Base-by-base conservation (phyloP, 228 moss, liverwort and hornwort species). In the Sphagnum fallax region DNA sequence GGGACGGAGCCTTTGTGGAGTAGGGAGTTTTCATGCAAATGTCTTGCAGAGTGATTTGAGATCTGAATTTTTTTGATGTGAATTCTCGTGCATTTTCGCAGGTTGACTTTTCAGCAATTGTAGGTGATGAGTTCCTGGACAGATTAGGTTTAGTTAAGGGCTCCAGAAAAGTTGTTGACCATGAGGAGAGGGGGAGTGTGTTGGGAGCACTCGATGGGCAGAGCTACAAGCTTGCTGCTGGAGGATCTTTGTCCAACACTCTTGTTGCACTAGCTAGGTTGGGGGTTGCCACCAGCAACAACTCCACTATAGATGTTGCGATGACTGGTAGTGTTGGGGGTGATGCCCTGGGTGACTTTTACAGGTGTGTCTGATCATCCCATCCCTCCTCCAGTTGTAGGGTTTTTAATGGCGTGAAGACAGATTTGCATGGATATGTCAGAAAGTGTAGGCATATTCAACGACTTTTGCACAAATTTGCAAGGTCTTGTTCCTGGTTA, bases 281-380 rank as follows among this genome's bases (percentile, higher is more conserved):
- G 60, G 91, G 93, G 61, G 51, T 62, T 8, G 85, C 83, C 49
- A 78, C 73, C 8, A 70, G 84, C 70, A 78, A 80, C 67, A 73
- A 64, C n/a, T 10, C 49, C 6, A 32, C 63, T 12, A 69, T 80
- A 7, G 82, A 81, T 50, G 93, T 94, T 63, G 91, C 93, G 53
- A 94, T 94, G 93, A 91, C 93, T 16, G 93, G 93, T 73, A 94
- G 93, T 71, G 93, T 94, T 7, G 93, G 93, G 60, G 88, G 93
- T 72, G 93, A 94, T 75, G 53, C 89, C 50, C 75, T 94, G 69
- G 93, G 93, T 9, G 89, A 86, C 65, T 94, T 94, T 59, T 94
- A 94, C 87, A 89, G 91, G 93, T 93, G 18, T 5, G 72, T 32
- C 16, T 63, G 32, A 32, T 32, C 2, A 3, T 32, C 8, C 32